Base-by-base conservation (phyloP, 345 rosid genomes). In the Eucalyptus sp. region DNA sequence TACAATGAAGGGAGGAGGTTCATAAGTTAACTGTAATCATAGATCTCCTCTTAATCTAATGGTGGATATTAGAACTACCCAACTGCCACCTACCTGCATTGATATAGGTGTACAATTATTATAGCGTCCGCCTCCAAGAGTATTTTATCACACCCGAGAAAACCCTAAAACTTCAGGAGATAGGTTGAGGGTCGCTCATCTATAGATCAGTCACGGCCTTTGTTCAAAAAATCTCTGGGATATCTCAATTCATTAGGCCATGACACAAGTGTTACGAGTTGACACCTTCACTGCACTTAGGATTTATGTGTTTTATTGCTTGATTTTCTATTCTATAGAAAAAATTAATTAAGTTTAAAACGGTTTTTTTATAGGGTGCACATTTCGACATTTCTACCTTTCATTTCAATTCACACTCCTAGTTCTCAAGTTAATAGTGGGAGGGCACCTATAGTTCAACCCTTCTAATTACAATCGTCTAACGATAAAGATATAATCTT, bases 91-190 rank as follows among this genome's bases (percentile, higher is more conserved):
- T 51, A 51, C 54, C 22, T 51, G 0, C 54, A 16, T 51, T 17
- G 22, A 16, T 51, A 51, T 51, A 16, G 54, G 54, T 51, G 54
- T 17, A 51, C 54, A 51, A 51, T 51, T 51, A 51, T 51, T 51
- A 17, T 17, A 51, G 7, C 8, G 0, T 51, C 4, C 0, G 0
- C 54, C 54, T 51, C 54, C 54, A 51, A 51, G 0, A 51, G 22
- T 16, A 51, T 51, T 51, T 3, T 16, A 51, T 51, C 22, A 51
- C 54, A 51, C 54, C 22, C 1, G 8, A 51, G 22, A 51, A 51
- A 51, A 51, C 22, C 8, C 54, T 51, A 51, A 51, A 51, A 51
- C 54, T 51, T 51, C 22, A 51, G 2, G 8, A 17, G 8, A 3
- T 51, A 51, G 20, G 54, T 51, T 51, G 22, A 51, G 54, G 54